These are phyloP conservation scores for Tilletia caries DNA, from an alignment of 1,284 basidiomycete genomes.

Conservation along the genomic window DNA sequence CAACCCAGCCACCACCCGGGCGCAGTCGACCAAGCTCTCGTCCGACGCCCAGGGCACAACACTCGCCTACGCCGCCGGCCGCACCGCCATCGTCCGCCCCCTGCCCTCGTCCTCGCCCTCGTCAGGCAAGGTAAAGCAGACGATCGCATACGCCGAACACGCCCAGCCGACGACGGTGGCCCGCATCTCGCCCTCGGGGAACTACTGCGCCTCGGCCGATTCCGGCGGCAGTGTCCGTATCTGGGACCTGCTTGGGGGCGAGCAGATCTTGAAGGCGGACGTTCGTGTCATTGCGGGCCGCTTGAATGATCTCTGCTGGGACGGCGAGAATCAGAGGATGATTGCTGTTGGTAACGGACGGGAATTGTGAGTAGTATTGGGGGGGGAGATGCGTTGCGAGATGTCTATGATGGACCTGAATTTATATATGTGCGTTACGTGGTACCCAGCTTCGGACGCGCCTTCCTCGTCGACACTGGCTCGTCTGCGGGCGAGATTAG, in stretches of 20 bases:
- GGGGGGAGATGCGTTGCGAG: too few species aligned
- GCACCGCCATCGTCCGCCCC: conserved; percentile 62
- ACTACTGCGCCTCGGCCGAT: conserved; percentile 77
- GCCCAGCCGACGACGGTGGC: conserved; percentile 81
- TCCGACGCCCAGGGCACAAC: conserved; percentile 71
- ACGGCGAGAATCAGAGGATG: conserved; percentile 85
- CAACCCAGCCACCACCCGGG: conserved; percentile 58
- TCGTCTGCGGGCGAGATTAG: conserved; percentile 86
- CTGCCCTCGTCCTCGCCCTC: conserved; percentile 55
- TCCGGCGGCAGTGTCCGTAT: conserved; percentile 62
- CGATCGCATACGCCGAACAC: conserved; percentile 70
- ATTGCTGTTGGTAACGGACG: conserved; percentile 93
- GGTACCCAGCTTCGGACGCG: conserved; percentile 35
- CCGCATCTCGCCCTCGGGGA: conserved; percentile 86
- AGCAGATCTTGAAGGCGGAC: conserved; percentile 72
- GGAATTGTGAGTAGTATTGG: conserved; percentile 65
- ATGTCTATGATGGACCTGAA: conserved; percentile 53
- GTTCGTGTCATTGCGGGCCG: conserved; percentile 72
- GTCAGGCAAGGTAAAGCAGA: neutral
- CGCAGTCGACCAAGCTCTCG: conserved; percentile 74
- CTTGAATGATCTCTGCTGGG: conserved; percentile 92
- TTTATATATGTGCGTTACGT: too few species aligned
- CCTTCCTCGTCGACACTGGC: conserved; percentile 62
- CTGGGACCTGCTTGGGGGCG: conserved; percentile 84
- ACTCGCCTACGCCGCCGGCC: conserved; percentile 80